Conservation (phyloP, 2,329 filamentous ascomycete species). For the Paraphoma chrysanthemicola region DNA sequence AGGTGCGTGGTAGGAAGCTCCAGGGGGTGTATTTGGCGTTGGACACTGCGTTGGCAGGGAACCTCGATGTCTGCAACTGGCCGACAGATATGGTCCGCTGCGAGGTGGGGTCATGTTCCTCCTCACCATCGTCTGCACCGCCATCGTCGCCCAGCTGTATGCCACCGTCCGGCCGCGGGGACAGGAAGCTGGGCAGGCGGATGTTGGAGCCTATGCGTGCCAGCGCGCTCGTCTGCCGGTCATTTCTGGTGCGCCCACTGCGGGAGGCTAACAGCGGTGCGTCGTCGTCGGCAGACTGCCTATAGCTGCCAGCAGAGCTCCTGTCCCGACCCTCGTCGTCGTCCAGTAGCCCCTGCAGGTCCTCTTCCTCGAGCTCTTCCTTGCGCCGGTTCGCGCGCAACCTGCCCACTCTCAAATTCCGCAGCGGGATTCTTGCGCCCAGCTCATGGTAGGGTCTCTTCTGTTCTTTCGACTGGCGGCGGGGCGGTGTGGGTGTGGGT, state of each 20-base stretch:
- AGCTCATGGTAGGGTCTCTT: constrained; percentile 48
- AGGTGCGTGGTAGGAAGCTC: constrained; percentile 89
- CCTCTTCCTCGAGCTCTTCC: constrained; percentile 66
- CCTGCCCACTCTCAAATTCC: constrained; percentile 62
- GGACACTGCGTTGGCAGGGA: constrained; percentile 89
- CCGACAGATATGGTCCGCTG: constrained; percentile 80
- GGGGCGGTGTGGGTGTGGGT: constrained; percentile 31
- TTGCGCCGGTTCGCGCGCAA: constrained; percentile 50
- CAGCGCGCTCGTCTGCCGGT: constrained; percentile 43
- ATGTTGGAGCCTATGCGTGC: constrained; percentile 61
- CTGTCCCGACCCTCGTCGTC: constrained; percentile 64
- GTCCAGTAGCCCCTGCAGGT: constrained; percentile 71
- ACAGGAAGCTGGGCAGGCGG: constrained; percentile 72
- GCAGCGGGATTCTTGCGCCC: constrained; percentile 70
- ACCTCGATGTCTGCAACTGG: constrained; percentile 73
- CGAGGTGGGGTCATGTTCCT: constrained; percentile 66
- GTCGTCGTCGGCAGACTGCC: constrained; percentile 69
- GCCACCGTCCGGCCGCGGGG: constrained; percentile 30
- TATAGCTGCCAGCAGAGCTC: constrained; percentile 66
- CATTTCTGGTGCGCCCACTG: constrained; percentile 28
- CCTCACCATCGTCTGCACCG: constrained; percentile 52
- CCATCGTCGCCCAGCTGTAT: constrained; percentile 31
- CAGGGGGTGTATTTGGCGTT: constrained; percentile 98
- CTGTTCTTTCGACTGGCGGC: constrained; percentile 38
- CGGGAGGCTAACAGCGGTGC: constrained; percentile 70